A percentile compares a stretch with the other conserved stretches of the same genome.
phyloP scores from a whole-genome alignment of 768 basidiomycete species.

The Suillus variegatus region DNA sequence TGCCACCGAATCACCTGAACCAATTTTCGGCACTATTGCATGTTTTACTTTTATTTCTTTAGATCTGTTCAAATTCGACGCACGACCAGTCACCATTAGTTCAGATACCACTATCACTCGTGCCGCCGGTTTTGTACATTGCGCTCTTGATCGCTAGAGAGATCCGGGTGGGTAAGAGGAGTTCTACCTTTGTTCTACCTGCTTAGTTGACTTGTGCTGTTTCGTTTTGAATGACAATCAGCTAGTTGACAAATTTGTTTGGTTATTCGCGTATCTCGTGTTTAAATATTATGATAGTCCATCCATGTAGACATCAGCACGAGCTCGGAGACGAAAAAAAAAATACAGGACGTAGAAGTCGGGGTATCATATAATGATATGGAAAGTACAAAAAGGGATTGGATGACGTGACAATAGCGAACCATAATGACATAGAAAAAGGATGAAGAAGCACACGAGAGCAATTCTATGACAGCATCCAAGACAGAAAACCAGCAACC shows the following conservation, averaged over 20 bases:
- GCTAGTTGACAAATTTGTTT: not conserved
- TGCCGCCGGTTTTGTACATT: too few species aligned
- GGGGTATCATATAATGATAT: slow-evolving; percentile 30
- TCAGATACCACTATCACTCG: too few species aligned
- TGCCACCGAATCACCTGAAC: too few species aligned
- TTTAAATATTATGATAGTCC: not conserved
- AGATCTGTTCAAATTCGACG: too few species aligned
- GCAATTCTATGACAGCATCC: slow-evolving; percentile 14
- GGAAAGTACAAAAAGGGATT: slow-evolving; percentile 13
- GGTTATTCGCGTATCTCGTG: not conserved
- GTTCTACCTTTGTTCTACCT: too few species aligned
- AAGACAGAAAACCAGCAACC: slow-evolving; percentile 13
- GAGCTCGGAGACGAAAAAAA: not conserved
- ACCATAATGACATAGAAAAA: slow-evolving; percentile 11
- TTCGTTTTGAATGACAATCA: too few species aligned
- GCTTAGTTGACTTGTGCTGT: too few species aligned
- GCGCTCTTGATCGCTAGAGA: too few species aligned
- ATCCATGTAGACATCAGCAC: not conserved
- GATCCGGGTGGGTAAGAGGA: too few species aligned
- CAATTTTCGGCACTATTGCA: too few species aligned
- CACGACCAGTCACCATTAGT: too few species aligned
- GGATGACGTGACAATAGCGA: slow-evolving; percentile 16
- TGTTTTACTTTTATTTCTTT: too few species aligned
- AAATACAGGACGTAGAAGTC: slow-evolving; percentile 10
- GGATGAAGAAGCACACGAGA: slow-evolving; percentile 6